phyloP scores from a whole-genome alignment of 2,329 filamentous ascomycete genomes.

The Pezicula radicicola region DNA sequence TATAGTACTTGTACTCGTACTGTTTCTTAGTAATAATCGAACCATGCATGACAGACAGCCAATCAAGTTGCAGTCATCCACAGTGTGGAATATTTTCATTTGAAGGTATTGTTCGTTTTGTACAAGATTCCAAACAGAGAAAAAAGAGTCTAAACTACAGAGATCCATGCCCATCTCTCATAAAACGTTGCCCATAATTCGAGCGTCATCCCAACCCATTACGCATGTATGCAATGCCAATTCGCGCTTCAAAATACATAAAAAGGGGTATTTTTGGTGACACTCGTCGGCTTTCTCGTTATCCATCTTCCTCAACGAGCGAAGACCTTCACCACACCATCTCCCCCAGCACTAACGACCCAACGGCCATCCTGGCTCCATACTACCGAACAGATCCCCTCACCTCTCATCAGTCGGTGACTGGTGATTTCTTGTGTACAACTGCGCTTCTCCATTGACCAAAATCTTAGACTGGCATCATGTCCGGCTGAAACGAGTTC shows the following conservation, averaged over 20 bases:
- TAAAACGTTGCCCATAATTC: too few species aligned
- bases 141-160: not conserved
- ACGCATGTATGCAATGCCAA: too few species aligned
- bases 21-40: too few species aligned
- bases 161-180: not conserved
- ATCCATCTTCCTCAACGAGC: conserved; percentile 39
- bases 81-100: not conserved
- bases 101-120: not conserved
- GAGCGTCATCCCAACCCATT: too few species aligned
- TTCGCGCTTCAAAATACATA: too few species aligned
- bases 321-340: conserved; percentile 95
- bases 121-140: not conserved
- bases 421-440: conserved; percentile 95
- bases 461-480: conserved; percentile 93
- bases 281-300: not conserved
- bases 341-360: conserved; percentile 91
- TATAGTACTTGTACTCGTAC: too few species aligned
- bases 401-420: conserved; percentile 91
- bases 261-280: not conserved
- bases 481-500: conserved; percentile 96
- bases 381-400: conserved; percentile 89
- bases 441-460: conserved; percentile 91
- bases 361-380: conserved; percentile 96
- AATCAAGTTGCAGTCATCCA: not conserved
- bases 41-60: too few species aligned